Evolutionary conservation across 2,329 filamentous ascomycete species (phyloP).

Genomic region (Epichloe hybrida): DNA sequence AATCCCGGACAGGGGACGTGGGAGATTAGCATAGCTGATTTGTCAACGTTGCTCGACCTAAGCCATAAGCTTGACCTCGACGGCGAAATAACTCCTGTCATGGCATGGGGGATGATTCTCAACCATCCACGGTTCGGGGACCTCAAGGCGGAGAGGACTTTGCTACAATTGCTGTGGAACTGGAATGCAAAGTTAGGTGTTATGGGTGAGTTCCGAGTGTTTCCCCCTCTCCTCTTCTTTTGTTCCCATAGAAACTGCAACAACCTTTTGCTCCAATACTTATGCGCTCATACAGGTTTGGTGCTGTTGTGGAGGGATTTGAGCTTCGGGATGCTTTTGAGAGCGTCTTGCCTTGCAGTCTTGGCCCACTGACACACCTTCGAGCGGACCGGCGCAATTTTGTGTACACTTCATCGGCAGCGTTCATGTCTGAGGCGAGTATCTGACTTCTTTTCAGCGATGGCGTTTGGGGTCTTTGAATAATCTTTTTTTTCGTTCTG

Average conservation of each 20-base stretch:
- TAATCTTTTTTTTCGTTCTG: neutral
- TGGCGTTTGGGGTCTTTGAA: neutral
- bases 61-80: conserved; percentile 73
- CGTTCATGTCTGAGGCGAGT: neutral
- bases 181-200: conserved; percentile 72
- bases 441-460: neutral
- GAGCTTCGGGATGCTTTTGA: conserved; percentile 68
- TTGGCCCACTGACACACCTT: conserved; percentile 7
- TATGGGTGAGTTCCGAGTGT: conserved; percentile 60
- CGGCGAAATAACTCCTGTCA: conserved; percentile 86
- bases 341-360: conserved; percentile 31
- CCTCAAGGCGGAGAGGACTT: conserved; percentile 56
- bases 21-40: conserved; percentile 61
- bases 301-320: conserved; percentile 51
- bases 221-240: no score
- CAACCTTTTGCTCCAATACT: neutral
- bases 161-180: conserved; percentile 54
- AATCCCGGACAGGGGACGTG: conserved; percentile 56
- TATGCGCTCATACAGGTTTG: conserved; percentile 31
- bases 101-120: conserved; percentile 80
- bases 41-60: conserved; percentile 71
- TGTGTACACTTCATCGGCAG: neutral
- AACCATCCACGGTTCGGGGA: conserved; percentile 55
- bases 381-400: neutral
- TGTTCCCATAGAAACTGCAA: neutral